These are phyloP conservation scores for Physocladia obscura DNA, from an alignment of 192 early-diverging fungal species.

Conservation along the genomic window DNA sequence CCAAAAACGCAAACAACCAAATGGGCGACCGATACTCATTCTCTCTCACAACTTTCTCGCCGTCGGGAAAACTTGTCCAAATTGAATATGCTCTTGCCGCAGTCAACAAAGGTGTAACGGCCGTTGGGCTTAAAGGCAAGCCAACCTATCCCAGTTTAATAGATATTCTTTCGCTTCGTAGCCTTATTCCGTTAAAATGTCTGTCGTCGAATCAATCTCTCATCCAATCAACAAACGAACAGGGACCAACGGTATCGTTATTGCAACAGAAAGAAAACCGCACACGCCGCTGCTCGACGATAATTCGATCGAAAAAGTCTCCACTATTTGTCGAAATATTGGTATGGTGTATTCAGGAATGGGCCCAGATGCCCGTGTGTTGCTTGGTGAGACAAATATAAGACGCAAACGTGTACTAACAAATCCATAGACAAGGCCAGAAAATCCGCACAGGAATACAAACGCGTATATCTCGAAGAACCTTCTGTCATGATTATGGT, in stretches of 20 bases:
- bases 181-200: neutral
- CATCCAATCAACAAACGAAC: too few relatives aligned
- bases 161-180: too few relatives aligned
- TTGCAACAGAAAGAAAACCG: slow-evolving; percentile 96
- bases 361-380: slow-evolving; percentile 95
- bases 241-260: slow-evolving; percentile 94
- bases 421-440: slow-evolving; percentile 70
- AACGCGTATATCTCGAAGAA: slow-evolving; percentile 86
- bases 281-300: slow-evolving; percentile 91
- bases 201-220: too few relatives aligned
- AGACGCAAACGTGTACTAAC: neutral
- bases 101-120: slow-evolving; percentile 82
- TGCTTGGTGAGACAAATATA: slow-evolving; percentile 53
- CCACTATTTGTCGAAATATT: slow-evolving; percentile 83
- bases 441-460: slow-evolving; percentile 94
- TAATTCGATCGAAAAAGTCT: slow-evolving; percentile 84
- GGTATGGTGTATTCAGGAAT: slow-evolving; percentile 99
- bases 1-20: neutral
- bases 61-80: slow-evolving; percentile 97
- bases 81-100: slow-evolving; percentile 97
- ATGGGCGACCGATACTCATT: slow-evolving; percentile 79
- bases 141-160: too few relatives aligned
- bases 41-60: slow-evolving; percentile 98
- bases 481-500: slow-evolving; percentile 92
- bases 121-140: slow-evolving; percentile 91